Evolutionary conservation across 306 rosid species (phyloP).

Genomic region (Vachellia pachyceras): DNA sequence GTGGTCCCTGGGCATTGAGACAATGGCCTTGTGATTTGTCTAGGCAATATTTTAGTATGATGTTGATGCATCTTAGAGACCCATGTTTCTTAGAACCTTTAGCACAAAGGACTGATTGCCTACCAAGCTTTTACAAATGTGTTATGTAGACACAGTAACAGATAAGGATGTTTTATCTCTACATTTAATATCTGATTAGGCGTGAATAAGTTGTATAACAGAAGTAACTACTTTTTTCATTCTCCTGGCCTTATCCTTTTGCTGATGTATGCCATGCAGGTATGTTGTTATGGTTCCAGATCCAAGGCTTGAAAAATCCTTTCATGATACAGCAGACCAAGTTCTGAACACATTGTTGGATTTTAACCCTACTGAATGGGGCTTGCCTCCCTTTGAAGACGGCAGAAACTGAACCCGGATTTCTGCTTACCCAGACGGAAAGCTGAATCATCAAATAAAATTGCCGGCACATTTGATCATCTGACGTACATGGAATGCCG

Average conservation of each 20-base stretch:
- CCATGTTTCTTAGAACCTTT: background rate
- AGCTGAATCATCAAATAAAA: conserved; percentile 14
- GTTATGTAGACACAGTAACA: background rate
- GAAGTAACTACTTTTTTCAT: background rate
- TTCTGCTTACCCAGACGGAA: conserved; percentile 25
- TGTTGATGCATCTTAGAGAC: background rate
- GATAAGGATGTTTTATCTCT: background rate
- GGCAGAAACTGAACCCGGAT: conserved; percentile 43
- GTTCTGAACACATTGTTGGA: conserved; percentile 77
- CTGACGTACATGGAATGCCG: conserved; percentile 21
- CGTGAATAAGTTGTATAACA: background rate
- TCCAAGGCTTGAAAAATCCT: conserved; percentile 81
- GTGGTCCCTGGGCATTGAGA: background rate
- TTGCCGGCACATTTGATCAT: conserved; percentile 18
- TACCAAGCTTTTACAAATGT: background rate
- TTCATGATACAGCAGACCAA: conserved; percentile 69
- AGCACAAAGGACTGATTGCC: conserved; percentile 1
- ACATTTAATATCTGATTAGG: background rate
- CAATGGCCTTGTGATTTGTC: background rate
- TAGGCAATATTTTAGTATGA: background rate
- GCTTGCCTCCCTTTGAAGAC: conserved; percentile 83
- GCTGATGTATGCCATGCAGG: conserved; percentile 53
- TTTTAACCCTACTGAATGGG: conserved; percentile 86
- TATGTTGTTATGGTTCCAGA: conserved; percentile 88
- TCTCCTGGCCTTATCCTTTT: conserved; percentile 13